phyloP scores from a whole-genome alignment of 495 filamentous ascomycete genomes.

The Pyronema omphalodes region DNA sequence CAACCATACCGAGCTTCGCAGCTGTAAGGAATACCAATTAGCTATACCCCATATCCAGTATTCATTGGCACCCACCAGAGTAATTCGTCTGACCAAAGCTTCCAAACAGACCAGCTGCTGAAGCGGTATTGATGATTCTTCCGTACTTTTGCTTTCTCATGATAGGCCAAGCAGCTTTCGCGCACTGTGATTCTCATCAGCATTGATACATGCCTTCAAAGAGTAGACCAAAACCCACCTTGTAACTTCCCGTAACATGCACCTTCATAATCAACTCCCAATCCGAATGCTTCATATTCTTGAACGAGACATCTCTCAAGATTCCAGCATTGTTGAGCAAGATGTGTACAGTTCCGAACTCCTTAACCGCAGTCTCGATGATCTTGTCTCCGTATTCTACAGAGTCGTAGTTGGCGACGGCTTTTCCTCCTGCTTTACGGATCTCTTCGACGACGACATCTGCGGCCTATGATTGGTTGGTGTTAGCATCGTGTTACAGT shows the following conservation, averaged over 20 bases:
- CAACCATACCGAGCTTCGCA: slow-evolving; percentile 88
- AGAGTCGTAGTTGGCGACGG: slow-evolving; percentile 95
- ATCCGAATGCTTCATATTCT: slow-evolving; percentile 95
- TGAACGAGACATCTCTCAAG: slow-evolving; percentile 88
- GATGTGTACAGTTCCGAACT: slow-evolving; percentile 81
- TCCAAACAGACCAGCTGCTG: slow-evolving; percentile 87
- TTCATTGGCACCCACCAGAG: slow-evolving; percentile 36
- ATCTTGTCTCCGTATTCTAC: slow-evolving; percentile 88
- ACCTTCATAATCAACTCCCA: slow-evolving; percentile 92
- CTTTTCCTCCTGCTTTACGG: slow-evolving; percentile 77
- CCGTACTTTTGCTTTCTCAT: slow-evolving; percentile 98
- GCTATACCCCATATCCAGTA: neutral
- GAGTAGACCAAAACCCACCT: slow-evolving; percentile 30
- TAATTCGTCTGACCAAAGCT: slow-evolving; percentile 96
- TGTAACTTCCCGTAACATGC: slow-evolving; percentile 89
- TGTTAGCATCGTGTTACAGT: neutral
- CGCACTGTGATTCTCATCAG: slow-evolving; percentile 37
- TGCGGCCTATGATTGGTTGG: slow-evolving; percentile 43
- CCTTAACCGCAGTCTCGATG: slow-evolving; percentile 87
- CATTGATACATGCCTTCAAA: neutral
- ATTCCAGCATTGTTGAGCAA: slow-evolving; percentile 98
- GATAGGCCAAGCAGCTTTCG: slow-evolving; percentile 89
- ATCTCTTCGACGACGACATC: slow-evolving; percentile 95
- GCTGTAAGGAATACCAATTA: slow-evolving; percentile 30
- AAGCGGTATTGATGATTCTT: slow-evolving; percentile 87